These are phyloP conservation scores for Chlorella sp. DNA, from an alignment of 139 green algal species.

Conservation along the genomic window DNA sequence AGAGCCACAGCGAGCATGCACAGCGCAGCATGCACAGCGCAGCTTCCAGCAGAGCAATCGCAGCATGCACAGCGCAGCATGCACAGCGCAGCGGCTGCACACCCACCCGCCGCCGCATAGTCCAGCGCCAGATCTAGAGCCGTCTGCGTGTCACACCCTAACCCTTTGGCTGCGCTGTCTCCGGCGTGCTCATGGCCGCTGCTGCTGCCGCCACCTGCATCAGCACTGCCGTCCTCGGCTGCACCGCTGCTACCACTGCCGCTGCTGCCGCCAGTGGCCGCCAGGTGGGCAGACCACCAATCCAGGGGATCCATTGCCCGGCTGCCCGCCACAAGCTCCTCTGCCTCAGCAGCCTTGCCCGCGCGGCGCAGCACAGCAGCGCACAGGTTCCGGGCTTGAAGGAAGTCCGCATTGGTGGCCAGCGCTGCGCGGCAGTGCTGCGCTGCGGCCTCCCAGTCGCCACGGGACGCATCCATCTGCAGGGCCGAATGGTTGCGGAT, in stretches of 20 bases:
- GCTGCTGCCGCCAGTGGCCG: background rate
- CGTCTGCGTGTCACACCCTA: slow-evolving; percentile 7
- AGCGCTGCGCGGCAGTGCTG: slow-evolving; percentile 12
- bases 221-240: no score
- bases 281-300: slow-evolving; percentile 23
- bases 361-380: slow-evolving; percentile 1
- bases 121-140: slow-evolving; percentile 11
- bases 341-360: background rate
- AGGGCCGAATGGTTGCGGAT: background rate
- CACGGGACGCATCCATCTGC: background rate
- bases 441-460: background rate
- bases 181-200: no score
- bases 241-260: no score
- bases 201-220: no score
- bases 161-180: background rate
- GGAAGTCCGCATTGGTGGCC: slow-evolving; percentile 17
- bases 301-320: background rate
- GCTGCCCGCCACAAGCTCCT: background rate
- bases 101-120: slow-evolving; percentile 19
- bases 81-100: background rate
- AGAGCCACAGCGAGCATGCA: no score
- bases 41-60: no score
- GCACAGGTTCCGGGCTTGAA: slow-evolving; percentile 16
- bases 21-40: no score
- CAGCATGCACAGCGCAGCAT: background rate